A percentile compares a stretch with the other conserved stretches of the same genome.
Evolutionary conservation across 2,329 filamentous ascomycete genomes (phyloP).

Genomic region (Clathrospora elynae): DNA sequence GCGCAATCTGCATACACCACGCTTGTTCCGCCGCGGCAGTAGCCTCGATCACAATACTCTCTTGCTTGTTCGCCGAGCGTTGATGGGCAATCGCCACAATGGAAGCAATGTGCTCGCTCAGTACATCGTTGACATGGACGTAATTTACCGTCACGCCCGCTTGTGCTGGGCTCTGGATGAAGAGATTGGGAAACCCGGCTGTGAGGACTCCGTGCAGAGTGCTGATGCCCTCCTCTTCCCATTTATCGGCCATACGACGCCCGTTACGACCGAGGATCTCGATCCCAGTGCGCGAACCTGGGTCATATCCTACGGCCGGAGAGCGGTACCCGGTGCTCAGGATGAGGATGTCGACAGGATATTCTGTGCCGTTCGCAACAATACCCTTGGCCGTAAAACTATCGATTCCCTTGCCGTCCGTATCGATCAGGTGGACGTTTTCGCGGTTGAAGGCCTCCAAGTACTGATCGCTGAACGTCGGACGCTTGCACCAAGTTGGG

Average conservation of each 20-base stretch:
- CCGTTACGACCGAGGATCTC: conserved; percentile 52
- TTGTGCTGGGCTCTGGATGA: conserved; percentile 14
- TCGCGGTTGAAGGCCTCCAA: conserved; percentile 62
- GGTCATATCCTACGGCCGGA: conserved; percentile 5
- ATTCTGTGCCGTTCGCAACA: conserved; percentile 53
- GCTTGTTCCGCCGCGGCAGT: conserved; percentile 9
- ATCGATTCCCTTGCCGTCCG: conserved; percentile 58
- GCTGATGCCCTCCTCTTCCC: conserved; percentile 51
- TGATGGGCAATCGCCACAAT: conserved; percentile 5
- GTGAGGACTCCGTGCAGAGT: conserved; percentile 51
- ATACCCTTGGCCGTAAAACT: conserved; percentile 54
- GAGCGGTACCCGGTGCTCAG: conserved; percentile 49
- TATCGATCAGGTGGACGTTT: conserved; percentile 65
- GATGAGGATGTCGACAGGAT: conserved; percentile 55
- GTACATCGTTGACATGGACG: conserved; percentile 7
- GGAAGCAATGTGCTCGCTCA: conserved; percentile 15
- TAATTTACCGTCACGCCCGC: conserved; percentile 10
- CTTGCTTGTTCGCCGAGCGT: not conserved
- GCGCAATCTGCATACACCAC: conserved; percentile 17
- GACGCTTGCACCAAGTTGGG: conserved; percentile 65
- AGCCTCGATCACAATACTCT: conserved; percentile 10
- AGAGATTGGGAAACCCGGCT: conserved; percentile 28
- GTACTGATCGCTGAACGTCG: conserved; percentile 64
- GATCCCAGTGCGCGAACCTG: conserved; percentile 27
- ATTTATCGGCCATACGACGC: conserved; percentile 48